Percentiles rank a stretch among this genome's conserved stretches.
phyloP scores from a whole-genome alignment of 2,329 filamentous ascomycete species.

The Scytalidium sp. region DNA sequence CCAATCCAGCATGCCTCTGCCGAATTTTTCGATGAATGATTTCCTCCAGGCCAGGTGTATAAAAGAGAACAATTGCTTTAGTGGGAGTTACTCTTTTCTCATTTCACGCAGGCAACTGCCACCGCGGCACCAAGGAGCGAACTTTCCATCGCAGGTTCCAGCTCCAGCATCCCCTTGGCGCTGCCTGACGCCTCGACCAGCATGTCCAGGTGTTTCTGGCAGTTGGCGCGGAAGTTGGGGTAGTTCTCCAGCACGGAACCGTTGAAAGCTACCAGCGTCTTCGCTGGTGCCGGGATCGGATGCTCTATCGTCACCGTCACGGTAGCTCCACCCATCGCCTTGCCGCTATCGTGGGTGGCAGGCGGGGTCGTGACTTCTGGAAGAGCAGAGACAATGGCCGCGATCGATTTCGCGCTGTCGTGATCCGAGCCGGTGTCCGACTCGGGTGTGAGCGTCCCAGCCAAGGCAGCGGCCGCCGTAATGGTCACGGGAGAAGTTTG shows the following conservation, averaged over 20 bases:
- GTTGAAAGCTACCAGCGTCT: slow-evolving; percentile 70
- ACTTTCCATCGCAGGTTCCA: slow-evolving; percentile 71
- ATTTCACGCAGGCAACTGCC: slow-evolving; percentile 50
- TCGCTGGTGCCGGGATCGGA: slow-evolving; percentile 22
- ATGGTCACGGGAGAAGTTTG: slow-evolving; percentile 25
- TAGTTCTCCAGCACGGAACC: slow-evolving; percentile 79
- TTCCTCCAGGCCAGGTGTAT: not conserved
- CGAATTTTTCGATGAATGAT: not conserved
- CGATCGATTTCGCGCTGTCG: not conserved
- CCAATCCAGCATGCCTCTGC: not conserved
- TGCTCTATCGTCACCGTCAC: not conserved
- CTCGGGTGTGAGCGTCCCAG: slow-evolving; percentile 1
- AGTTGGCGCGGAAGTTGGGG: slow-evolving; percentile 59
- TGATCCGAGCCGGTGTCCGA: not conserved
- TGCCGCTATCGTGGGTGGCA: not conserved
- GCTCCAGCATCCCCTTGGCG: slow-evolving; percentile 45
- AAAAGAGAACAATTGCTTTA: not conserved
- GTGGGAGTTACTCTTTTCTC: not conserved
- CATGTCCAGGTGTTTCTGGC: slow-evolving; percentile 61
- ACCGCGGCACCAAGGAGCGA: slow-evolving; percentile 75
- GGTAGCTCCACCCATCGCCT: not conserved
- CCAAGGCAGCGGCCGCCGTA: slow-evolving; percentile 27
- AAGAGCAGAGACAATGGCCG: not conserved
- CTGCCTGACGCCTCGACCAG: slow-evolving; percentile 46
- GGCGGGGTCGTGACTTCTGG: not conserved